These are phyloP conservation scores for Mollisia scopiformis DNA, from an alignment of 2,329 filamentous ascomycete species.

Conservation along the genomic window DNA sequence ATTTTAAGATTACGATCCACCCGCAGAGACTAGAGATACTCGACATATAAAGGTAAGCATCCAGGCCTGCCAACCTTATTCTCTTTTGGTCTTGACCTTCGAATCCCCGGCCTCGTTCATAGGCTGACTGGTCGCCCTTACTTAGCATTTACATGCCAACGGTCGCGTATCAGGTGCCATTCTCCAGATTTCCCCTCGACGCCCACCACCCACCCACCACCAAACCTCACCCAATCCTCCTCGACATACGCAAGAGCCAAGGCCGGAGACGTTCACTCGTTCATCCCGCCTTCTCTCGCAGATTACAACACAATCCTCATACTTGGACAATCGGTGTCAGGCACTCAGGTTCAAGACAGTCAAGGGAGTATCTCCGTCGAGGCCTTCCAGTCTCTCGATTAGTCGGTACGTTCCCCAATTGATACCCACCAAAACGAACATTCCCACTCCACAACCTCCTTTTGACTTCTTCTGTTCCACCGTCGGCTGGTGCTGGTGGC, in stretches of 20 bases:
- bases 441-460: conserved; percentile 16
- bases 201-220: conserved; percentile 30
- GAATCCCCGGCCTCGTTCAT: conserved; percentile 8
- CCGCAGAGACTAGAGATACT: conserved; percentile 15
- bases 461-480: conserved; percentile 2
- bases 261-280: conserved; percentile 42
- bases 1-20: conserved; percentile 31
- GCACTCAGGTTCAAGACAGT: conserved; percentile 19
- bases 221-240: conserved; percentile 18
- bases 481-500: neutral
- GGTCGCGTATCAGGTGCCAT: conserved; percentile 33
- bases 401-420: conserved; percentile 23
- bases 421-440: conserved; percentile 19
- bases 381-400: conserved; percentile 15
- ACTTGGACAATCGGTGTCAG: conserved; percentile 20
- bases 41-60: conserved; percentile 23
- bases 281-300: conserved; percentile 36
- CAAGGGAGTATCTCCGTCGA: conserved; percentile 25
- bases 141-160: conserved; percentile 38
- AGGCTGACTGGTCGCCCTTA: conserved; percentile 35
- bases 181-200: conserved; percentile 26
- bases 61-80: neutral
- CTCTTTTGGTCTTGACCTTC: neutral
- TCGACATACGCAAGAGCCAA: conserved; percentile 22
- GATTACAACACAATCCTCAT: conserved; percentile 21